phyloP scores from a whole-genome alignment of 2,329 filamentous ascomycete species.

The Thermothelomyces thermophilus region DNA sequence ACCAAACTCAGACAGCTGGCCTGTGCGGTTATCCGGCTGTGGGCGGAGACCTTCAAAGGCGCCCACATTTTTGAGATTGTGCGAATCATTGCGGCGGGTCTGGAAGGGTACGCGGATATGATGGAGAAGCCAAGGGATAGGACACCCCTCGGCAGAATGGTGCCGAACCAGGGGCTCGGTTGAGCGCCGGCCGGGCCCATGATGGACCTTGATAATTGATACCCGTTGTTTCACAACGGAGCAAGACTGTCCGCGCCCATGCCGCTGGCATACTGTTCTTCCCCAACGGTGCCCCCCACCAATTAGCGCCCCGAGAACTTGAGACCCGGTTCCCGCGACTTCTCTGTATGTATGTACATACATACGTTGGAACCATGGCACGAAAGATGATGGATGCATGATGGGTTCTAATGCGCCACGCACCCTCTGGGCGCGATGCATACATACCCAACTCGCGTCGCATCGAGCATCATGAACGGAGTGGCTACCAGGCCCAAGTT shows the following conservation, averaged over 20 bases:
- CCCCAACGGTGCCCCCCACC: background rate
- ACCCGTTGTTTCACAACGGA: background rate
- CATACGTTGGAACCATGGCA: too few relatives aligned
- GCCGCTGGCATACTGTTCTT: background rate
- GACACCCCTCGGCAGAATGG: constrained; percentile 34
- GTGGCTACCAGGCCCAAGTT: too few relatives aligned
- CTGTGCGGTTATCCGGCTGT: constrained; percentile 51
- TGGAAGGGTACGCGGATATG: constrained; percentile 52
- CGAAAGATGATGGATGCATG: too few relatives aligned
- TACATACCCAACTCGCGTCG: too few relatives aligned
- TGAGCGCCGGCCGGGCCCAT: constrained; percentile 4
- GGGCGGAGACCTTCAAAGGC: constrained; percentile 57
- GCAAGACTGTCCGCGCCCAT: background rate
- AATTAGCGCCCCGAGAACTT: too few relatives aligned
- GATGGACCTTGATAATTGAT: too few relatives aligned
- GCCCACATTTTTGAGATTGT: constrained; percentile 56
- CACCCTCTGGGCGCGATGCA: too few relatives aligned
- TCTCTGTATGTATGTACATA: too few relatives aligned
- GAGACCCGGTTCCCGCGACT: too few relatives aligned
- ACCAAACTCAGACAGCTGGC: constrained; percentile 50
- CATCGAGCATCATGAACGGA: too few relatives aligned
- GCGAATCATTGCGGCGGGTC: constrained; percentile 49
- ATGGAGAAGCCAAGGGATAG: constrained; percentile 49
- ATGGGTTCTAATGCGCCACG: too few relatives aligned
- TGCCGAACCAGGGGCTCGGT: constrained; percentile 18